phyloP scores from a whole-genome alignment of 1,139 yeast species.

The Lodderomyces jiufengensis region DNA sequence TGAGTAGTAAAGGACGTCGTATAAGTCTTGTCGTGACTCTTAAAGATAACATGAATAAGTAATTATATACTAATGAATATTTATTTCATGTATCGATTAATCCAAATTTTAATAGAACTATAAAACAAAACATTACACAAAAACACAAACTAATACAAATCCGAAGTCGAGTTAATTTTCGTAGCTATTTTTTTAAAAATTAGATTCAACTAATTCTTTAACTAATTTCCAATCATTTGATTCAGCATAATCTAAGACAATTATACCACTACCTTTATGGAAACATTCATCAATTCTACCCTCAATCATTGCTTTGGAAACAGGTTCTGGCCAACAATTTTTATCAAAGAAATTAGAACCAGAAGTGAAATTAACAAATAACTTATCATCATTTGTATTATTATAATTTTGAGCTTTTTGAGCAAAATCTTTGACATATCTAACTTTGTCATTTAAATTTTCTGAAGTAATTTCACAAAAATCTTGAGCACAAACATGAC shows the following conservation, averaged over 20 bases:
- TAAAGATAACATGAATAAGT: slow-evolving; percentile 1
- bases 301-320: slow-evolving; percentile 51
- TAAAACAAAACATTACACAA: slow-evolving; percentile 1
- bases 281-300: slow-evolving; percentile 49
- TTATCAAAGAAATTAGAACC: slow-evolving; percentile 72
- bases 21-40: not conserved
- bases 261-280: slow-evolving; percentile 53
- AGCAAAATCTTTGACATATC: slow-evolving; percentile 55
- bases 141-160: not conserved
- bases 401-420: slow-evolving; percentile 53
- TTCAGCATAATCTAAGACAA: slow-evolving; percentile 70
- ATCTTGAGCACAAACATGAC: slow-evolving; percentile 66
- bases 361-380: slow-evolving; percentile 70
- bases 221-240: slow-evolving; percentile 57
- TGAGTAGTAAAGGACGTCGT: slow-evolving; percentile 4
- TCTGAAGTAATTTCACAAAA: slow-evolving; percentile 59
- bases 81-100: too few species aligned
- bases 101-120: not conserved
- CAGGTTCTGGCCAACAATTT: slow-evolving; percentile 71
- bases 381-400: slow-evolving; percentile 47
- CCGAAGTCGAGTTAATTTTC: not conserved
- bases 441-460: slow-evolving; percentile 57
- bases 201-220: slow-evolving; percentile 50
- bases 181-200: slow-evolving; percentile 33
- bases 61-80: too few species aligned